Evolutionary conservation across 305 asterid genomes (phyloP), one percentile per base, ranked within the genome.

Genomic region (Rubia occidens): DNA sequence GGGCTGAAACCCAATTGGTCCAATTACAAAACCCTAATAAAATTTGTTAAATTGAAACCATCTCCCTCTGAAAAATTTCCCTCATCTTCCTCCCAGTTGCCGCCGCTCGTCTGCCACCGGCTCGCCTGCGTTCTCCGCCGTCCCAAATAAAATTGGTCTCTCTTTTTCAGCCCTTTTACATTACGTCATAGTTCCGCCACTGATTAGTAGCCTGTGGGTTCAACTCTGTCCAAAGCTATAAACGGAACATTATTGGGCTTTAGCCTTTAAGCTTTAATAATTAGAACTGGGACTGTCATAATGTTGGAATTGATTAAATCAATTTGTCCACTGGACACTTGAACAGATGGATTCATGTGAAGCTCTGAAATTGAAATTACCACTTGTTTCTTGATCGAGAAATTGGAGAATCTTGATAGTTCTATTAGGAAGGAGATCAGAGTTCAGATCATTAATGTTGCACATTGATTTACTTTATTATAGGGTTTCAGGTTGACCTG

Each of bases 361-460:
- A 58, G 63, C 17, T 9, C 32, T 56, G 15, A 20, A 20, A 21
- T 21, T 56, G 29, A 18, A 56, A 56, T 2, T 18, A 14, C 32
- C 62, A 18, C 62, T 58, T 20, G 62, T 11, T 58, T 9, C 15
- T 6, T 2, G 37, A 24, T 7, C 60, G 21, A 20, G 35, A 9
- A 58, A 58, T 58, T 10, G 63, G 63, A 58, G 63, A 21, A 58
- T 58, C 15, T 58, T 58, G 63, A 58, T 58, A 11, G 8, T 58
- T 24, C 63, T 24, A 58, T 15, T 1, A 29, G 32, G 32, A 29
- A 2, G 32, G n/a, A n/a, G n/a, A n/a, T n/a, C n/a, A n/a, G 32
- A 29, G 32, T 45, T 45, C 51, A 45, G 51, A 45, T 45, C 51
- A 45, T 13, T 11, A 3, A 47, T 14, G 53, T 51, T 51, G 56